Base-by-base conservation (phyloP, 768 basidiomycete species). In the Tylopilus sp. region DNA sequence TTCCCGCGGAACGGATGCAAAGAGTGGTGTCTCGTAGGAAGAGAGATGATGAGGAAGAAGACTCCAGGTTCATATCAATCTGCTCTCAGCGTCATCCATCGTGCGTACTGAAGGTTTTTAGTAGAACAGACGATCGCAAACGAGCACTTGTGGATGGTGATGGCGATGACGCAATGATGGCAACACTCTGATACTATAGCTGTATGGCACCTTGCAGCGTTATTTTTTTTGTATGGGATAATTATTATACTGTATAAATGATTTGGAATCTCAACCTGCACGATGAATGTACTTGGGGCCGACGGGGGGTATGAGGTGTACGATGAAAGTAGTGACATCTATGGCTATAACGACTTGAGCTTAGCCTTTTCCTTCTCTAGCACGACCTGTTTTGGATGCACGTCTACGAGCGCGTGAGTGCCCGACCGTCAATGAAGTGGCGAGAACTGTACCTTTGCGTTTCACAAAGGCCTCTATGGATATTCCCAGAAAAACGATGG, bases 401-500 rank as follows among this genome's bases (percentile, higher is more conserved):
- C 79, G 56, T 88, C 90, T 92, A 63, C n/a, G 47, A 48, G 30
- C 22, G 26, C 18, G 46, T 62, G 22, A 59, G 38, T 40, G 38
- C 31, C 10, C 11, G 20, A 25, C 44, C 23, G 22, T 25, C 43
- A 31, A 49, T 26, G 39, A 42, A 20, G 12, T 17, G 52, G 59
- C 8, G 44, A 49, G 45, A 39, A 12, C 71, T 72, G 33, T 56
- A 88, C 91, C 89, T 80, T 82, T 84, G 52, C 91, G 82, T 67
- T 98, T 98, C 6, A 94, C 85, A 61, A 83, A 84, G 3, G 95
- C 95, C 66, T 98, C 95, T 10, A 97, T 79, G 1, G 89, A 93
- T 53, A 98, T 97, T 2, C 94, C 97, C n/a, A 83, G 83, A 69
- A 99, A 98, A 2, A 98, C 97, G 18, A 94, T 81, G 2, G 71